phyloP scores from a whole-genome alignment of 768 basidiomycete genomes.

The Leccinum variicolor region DNA sequence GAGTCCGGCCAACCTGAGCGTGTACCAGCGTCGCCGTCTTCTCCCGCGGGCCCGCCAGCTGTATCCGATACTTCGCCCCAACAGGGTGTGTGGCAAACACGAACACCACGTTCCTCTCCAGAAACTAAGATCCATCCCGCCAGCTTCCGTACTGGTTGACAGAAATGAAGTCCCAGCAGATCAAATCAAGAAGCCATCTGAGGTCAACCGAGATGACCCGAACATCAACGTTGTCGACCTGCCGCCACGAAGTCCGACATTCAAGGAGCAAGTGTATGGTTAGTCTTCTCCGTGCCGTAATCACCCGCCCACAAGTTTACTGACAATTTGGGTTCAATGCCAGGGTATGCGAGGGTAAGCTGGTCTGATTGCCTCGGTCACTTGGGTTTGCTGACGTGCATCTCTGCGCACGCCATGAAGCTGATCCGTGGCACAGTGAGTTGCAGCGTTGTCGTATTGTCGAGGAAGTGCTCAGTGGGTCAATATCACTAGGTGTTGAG shows the following conservation, averaged over 20 bases:
- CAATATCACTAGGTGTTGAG: conserved; percentile 20
- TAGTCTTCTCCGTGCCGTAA: conserved; percentile 8
- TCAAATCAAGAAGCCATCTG: conserved; percentile 26
- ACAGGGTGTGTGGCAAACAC: conserved; percentile 33
- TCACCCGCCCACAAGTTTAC: neutral
- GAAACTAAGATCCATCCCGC: neutral
- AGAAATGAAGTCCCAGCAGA: conserved; percentile 31
- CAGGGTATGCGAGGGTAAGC: conserved; percentile 31
- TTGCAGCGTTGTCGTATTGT: conserved; percentile 1
- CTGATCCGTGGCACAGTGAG: conserved; percentile 31
- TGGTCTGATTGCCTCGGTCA: neutral
- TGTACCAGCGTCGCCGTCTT: conserved; percentile 15
- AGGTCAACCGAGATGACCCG: conserved; percentile 25
- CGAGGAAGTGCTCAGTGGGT: neutral
- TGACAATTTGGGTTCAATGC: neutral
- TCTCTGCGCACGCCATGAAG: conserved; percentile 4
- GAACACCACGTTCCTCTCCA: neutral
- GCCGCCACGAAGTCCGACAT: conserved; percentile 37
- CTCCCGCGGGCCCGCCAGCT: conserved; percentile 26
- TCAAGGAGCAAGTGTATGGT: conserved; percentile 62
- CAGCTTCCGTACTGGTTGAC: conserved; percentile 37
- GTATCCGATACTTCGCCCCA: conserved; percentile 30
- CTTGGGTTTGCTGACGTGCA: conserved; percentile 1
- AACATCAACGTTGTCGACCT: conserved; percentile 24
- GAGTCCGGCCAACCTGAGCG: conserved; percentile 4